These are phyloP conservation scores for Saitozyma sp. DNA, from an alignment of 768 basidiomycete species.

Conservation along the genomic window DNA sequence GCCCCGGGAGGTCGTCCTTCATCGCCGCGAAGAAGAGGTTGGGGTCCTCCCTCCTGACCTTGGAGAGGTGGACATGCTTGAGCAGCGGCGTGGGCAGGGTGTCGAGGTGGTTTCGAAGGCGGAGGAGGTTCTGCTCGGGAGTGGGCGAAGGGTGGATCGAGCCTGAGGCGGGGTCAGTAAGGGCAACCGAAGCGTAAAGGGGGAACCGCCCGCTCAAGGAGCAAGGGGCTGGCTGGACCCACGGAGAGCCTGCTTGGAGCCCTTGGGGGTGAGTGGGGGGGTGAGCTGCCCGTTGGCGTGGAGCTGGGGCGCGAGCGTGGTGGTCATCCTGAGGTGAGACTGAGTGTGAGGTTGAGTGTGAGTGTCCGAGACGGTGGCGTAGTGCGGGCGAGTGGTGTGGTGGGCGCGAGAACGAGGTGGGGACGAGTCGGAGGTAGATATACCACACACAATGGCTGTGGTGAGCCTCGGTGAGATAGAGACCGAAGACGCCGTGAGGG, in stretches of 20 bases:
- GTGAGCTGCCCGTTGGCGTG: neutral
- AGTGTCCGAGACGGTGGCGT: neutral
- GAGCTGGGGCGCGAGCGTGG: neutral
- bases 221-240: too few relatives aligned
- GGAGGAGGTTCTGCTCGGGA: constrained; percentile 36
- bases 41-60: constrained; percentile 70
- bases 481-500: neutral
- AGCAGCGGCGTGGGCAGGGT: constrained; percentile 59
- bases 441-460: too few relatives aligned
- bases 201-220: neutral
- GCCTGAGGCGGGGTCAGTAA: too few relatives aligned
- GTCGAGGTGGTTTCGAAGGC: constrained; percentile 35
- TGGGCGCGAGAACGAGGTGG: too few relatives aligned
- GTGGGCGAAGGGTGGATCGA: neutral
- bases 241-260: too few relatives aligned
- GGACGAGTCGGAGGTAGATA: too few relatives aligned
- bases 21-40: constrained; percentile 77
- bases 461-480: too few relatives aligned
- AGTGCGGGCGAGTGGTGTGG: neutral
- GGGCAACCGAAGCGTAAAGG: neutral
- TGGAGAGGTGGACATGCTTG: constrained; percentile 80
- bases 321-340: too few relatives aligned
- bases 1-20: constrained; percentile 63
- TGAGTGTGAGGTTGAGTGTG: too few relatives aligned
- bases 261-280: too few relatives aligned